Percentiles rank a stretch among this genome's conserved stretches.
These are phyloP conservation scores for Coemansia sp. DNA, from an alignment of 192 early-diverging fungal genomes.

Conservation along the genomic window DNA sequence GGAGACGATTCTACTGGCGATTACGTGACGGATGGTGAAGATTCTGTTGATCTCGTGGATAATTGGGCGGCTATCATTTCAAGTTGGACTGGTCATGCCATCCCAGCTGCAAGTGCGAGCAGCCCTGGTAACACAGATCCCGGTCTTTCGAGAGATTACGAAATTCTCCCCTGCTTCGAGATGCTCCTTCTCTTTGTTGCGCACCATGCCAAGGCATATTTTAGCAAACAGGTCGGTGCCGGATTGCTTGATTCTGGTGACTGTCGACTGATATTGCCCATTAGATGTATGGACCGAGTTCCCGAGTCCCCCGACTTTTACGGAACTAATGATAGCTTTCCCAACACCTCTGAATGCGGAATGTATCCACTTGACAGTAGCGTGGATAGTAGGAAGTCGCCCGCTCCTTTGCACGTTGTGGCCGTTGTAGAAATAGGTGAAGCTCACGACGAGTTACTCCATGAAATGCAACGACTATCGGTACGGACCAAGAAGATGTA, in stretches of 20 bases:
- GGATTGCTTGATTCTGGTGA: neutral
- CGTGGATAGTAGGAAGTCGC: no score
- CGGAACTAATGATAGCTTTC: no score
- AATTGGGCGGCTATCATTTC: neutral
- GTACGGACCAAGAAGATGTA: no score
- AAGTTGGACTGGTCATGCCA: neutral
- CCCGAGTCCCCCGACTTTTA: no score
- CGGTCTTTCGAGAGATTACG: neutral
- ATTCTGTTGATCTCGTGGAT: neutral
- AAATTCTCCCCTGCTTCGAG: neutral
- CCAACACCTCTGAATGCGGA: no score
- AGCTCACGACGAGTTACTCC: no score
- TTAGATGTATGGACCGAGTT: neutral
- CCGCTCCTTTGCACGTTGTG: no score
- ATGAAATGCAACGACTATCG: no score
- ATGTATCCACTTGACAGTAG: no score
- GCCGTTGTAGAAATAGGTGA: no score
- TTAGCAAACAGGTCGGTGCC: neutral
- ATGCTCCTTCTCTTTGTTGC: neutral
- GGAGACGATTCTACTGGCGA: no score
- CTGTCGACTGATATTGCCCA: neutral
- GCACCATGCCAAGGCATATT: neutral
- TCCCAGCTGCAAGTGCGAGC: neutral
- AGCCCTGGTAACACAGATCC: neutral
- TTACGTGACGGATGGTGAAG: neutral